Conservation (phyloP, 169 alveolate genomes). For the Eimeria acervulina region DNA sequence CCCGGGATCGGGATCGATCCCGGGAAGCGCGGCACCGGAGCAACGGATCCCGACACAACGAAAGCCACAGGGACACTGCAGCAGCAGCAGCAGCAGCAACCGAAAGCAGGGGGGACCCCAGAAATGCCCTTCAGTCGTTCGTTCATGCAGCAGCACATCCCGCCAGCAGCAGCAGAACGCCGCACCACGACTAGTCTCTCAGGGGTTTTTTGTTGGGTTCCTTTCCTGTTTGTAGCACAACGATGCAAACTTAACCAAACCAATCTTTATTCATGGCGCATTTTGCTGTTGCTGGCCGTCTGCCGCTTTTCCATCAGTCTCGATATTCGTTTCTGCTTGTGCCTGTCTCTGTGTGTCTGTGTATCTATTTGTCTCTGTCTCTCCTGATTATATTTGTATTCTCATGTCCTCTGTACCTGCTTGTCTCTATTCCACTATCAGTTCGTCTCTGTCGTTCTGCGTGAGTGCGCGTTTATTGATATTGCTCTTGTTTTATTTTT, state of each 20-base stretch:
- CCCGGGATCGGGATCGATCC: background rate
- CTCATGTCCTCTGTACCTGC: background rate
- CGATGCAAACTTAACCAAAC: background rate
- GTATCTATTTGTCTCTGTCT: background rate
- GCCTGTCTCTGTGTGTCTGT: background rate
- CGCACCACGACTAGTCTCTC: conserved; percentile 4
- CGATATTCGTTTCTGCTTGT: background rate
- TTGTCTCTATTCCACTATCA: no score
- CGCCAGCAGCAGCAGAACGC: conserved; percentile 62
- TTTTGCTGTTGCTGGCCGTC: background rate
- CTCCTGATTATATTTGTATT: no score
- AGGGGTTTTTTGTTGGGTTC: background rate
- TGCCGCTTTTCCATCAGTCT: background rate
- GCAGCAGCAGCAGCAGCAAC: background rate
- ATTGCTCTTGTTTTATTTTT: background rate
- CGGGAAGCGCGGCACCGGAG: conserved; percentile 48
- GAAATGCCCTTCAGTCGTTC: conserved; percentile 33
- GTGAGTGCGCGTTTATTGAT: no score
- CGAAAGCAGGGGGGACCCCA: conserved; percentile 48
- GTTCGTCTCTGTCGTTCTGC: no score
- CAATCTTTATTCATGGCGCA: background rate
- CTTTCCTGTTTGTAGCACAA: background rate
- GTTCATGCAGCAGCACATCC: conserved; percentile 27
- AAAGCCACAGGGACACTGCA: conserved; percentile 2
- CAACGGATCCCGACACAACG: conserved; percentile 11